These are phyloP conservation scores for Arctium minus DNA, from an alignment of 129 eudicot genomes.

Conservation along the genomic window DNA sequence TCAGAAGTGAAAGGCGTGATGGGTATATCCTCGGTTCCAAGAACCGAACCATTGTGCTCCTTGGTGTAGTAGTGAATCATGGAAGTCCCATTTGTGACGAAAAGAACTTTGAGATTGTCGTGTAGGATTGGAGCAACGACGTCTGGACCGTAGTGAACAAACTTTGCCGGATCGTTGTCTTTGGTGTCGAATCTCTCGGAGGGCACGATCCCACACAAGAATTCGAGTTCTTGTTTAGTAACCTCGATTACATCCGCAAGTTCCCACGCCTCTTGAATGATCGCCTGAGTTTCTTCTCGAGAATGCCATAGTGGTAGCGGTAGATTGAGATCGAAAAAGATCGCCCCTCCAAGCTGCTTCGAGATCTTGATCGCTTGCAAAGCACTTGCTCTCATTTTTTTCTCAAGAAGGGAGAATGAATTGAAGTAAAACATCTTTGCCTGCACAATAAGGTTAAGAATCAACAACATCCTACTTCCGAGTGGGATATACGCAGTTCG, in stretches of 20 bases:
- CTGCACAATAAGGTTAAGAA: slow-evolving; percentile 41
- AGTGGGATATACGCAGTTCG: background rate
- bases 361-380: slow-evolving; percentile 76
- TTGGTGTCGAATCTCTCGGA: slow-evolving; percentile 64
- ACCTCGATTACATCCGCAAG: slow-evolving; percentile 87
- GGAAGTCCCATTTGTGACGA: slow-evolving; percentile 95
- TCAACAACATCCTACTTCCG: too few species aligned
- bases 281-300: slow-evolving; percentile 57
- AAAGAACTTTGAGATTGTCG: slow-evolving; percentile 72
- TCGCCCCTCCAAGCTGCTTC: slow-evolving; percentile 63
- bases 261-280: slow-evolving; percentile 67
- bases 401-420: slow-evolving; percentile 75
- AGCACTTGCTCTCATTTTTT: slow-evolving; percentile 67
- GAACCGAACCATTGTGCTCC: slow-evolving; percentile 69
- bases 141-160: slow-evolving; percentile 65
- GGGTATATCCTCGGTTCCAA: slow-evolving; percentile 86
- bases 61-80: slow-evolving; percentile 87
- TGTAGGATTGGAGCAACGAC: slow-evolving; percentile 67
- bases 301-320: slow-evolving; percentile 89
- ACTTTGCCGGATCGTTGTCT: slow-evolving; percentile 61
- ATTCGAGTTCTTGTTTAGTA: slow-evolving; percentile 93
- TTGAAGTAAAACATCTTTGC: slow-evolving; percentile 91
- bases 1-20: slow-evolving; percentile 76
- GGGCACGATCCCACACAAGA: slow-evolving; percentile 72
- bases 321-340: slow-evolving; percentile 85